Evolutionary conservation across 1,284 basidiomycete genomes (phyloP).

Genomic region (Wallemia hederae): DNA sequence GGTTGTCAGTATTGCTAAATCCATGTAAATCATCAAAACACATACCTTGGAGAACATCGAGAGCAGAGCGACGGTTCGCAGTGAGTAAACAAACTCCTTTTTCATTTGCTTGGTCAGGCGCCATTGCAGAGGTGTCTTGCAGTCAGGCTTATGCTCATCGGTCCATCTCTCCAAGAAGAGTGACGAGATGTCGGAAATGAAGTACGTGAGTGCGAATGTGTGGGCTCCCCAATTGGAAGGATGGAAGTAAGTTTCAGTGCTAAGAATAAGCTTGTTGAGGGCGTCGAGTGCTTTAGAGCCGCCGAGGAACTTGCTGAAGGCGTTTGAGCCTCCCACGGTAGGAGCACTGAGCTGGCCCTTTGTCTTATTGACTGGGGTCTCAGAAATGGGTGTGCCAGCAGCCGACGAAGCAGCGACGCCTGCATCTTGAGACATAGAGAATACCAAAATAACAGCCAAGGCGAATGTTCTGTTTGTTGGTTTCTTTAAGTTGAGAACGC

Average conservation of each 20-base stretch:
- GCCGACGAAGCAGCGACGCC: slow-evolving; percentile 18
- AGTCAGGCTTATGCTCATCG: slow-evolving; percentile 48
- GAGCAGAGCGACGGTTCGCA: slow-evolving; percentile 65
- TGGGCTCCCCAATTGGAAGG: slow-evolving; percentile 49
- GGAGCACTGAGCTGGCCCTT: slow-evolving; percentile 17
- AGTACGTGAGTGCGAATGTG: slow-evolving; percentile 38
- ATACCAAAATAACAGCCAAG: slow-evolving; percentile 63
- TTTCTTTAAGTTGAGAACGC: slow-evolving; percentile 43
- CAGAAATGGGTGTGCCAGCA: slow-evolving; percentile 4
- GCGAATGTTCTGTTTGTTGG: slow-evolving; percentile 43
- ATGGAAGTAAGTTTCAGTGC: slow-evolving; percentile 78
- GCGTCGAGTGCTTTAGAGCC: slow-evolving; percentile 75
- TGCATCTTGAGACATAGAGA: slow-evolving; percentile 68
- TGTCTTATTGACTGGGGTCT: slow-evolving; percentile 14
- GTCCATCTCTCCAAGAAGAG: slow-evolving; percentile 58
- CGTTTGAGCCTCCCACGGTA: slow-evolving; percentile 14
- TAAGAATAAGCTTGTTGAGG: slow-evolving; percentile 62
- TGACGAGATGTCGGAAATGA: slow-evolving; percentile 48
- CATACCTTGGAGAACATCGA: slow-evolving; percentile 75
- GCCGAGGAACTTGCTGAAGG: slow-evolving; percentile 28
- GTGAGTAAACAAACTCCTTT: slow-evolving; percentile 45
- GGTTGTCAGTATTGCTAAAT: background rate
- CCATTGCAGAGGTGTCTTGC: slow-evolving; percentile 45
- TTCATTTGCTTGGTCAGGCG: slow-evolving; percentile 59
- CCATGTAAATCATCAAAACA: background rate